Evolutionary conservation across 495 filamentous ascomycete species (phyloP), one percentile per base, ranked within the genome.

Genomic region (Trichocladium antarcticum): DNA sequence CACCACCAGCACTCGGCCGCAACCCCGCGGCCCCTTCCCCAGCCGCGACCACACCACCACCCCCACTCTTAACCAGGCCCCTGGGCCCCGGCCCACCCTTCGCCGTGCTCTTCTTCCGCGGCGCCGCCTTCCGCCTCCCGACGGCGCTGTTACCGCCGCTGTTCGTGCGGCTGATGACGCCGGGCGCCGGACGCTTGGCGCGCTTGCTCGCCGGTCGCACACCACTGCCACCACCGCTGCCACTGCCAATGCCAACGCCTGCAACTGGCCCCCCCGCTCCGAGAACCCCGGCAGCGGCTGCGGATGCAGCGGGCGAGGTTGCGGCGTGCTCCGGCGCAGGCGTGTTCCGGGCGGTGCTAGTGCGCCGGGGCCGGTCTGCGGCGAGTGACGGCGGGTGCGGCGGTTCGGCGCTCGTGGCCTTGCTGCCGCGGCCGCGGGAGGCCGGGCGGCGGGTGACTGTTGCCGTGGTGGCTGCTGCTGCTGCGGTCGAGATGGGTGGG

Each of bases 61-160:
- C n/a, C n/a, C n/a, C n/a, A n/a, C n/a, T n/a, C n/a, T n/a, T n/a
- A n/a, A n/a, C n/a, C n/a, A n/a, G n/a, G n/a, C n/a, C n/a, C n/a
- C n/a, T n/a, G n/a, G n/a, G n/a, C 31, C 31, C 41, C 6, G 16
- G 31, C 31, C 10, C 35, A 7, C 45, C 29, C 1, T 65, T 65
- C 21, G 67, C 65, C 15, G 67, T 64, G 36, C 41, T 52, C 51
- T 77, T 77, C 68, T 81, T 84, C 46, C 71, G 72, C 7, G 85
- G 84, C 56, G 88, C 87, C 24, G 80, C 83, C 62, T 85, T 86
- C 24, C 89, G 79, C 61, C 79, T 85, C 29, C 85, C 85, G 53
- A 89, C 81, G 56, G 82, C 60, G 81, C 82, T 51, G 74, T 78
- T 64, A 53, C 83, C 84, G 44, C 83, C 85, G 54, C 84, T 80